phyloP scores from a whole-genome alignment of 1,139 yeast genomes.

The Suhomyces kunorum region DNA sequence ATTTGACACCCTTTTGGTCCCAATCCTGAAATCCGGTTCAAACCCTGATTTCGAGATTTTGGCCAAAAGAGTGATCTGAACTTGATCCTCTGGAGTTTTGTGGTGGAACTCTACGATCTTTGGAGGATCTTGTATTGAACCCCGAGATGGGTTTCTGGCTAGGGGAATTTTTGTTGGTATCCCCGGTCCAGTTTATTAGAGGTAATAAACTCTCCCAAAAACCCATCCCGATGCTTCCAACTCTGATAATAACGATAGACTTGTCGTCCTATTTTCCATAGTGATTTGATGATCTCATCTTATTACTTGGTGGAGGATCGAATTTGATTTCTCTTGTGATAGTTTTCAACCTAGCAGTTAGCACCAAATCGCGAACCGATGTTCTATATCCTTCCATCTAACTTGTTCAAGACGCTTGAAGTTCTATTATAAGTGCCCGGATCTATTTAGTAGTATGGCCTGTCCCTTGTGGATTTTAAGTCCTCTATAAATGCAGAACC shows the following conservation, averaged over 20 bases:
- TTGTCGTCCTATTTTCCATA: not conserved
- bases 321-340: not conserved
- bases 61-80: not conserved
- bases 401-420: not conserved
- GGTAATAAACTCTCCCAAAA: no score
- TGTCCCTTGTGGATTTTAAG: not conserved
- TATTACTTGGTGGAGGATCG: not conserved
- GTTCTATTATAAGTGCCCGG: conserved; percentile 1
- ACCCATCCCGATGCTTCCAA: no score
- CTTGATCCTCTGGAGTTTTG: conserved; percentile 1
- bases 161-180: not conserved
- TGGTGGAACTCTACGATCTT: conserved; percentile 1
- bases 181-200: no score
- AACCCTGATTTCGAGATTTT: not conserved
- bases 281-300: not conserved
- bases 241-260: not conserved
- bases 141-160: not conserved
- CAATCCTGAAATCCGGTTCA: no score
- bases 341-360: not conserved
- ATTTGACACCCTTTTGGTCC: not conserved
- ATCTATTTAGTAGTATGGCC: not conserved
- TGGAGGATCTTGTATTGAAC: not conserved
- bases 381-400: not conserved
- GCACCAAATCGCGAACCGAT: not conserved
- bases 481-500: conserved; percentile 1